Percentiles rank a stretch among this genome's conserved stretches.
Evolutionary conservation across 352 stramenopile genomes (phyloP).

Genomic region (Pythium phragmiticola): DNA sequence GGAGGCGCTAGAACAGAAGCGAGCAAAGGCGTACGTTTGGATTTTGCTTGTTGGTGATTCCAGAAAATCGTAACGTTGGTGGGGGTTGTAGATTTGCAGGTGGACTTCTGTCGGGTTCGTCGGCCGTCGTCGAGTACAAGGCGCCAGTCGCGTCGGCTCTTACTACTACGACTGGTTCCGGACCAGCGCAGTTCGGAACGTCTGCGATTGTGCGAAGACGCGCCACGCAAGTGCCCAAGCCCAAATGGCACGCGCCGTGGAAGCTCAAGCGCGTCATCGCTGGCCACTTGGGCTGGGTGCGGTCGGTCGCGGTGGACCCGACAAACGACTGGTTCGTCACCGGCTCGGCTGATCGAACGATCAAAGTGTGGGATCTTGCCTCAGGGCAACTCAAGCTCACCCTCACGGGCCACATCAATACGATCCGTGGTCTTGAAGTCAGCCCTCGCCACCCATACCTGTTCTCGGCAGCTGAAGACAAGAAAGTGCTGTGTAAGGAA

Average conservation of each 20-base stretch:
- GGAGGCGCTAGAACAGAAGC: constrained; percentile 56
- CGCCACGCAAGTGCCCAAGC: constrained; percentile 91
- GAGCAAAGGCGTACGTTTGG: constrained; percentile 43
- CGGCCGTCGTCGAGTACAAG: constrained; percentile 65
- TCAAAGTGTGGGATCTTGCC: constrained; percentile 98
- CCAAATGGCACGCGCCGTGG: constrained; percentile 98
- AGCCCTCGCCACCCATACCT: constrained; percentile 96
- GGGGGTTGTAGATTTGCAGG: background rate
- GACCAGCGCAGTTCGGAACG: constrained; percentile 46
- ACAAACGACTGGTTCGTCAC: constrained; percentile 99
- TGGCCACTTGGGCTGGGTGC: constrained; percentile 96
- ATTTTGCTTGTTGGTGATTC: background rate
- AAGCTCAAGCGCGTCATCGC: constrained; percentile 97
- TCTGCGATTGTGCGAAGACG: constrained; percentile 75
- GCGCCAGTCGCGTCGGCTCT: constrained; percentile 39
- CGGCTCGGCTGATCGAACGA: constrained; percentile 95
- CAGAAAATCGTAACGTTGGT: background rate
- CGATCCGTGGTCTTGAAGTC: constrained; percentile 96
- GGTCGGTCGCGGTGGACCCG: constrained; percentile 96
- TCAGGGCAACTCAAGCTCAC: constrained; percentile 98
- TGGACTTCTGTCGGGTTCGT: constrained; percentile 19
- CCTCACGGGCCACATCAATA: constrained; percentile 98
- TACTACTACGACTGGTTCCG: constrained; percentile 4
- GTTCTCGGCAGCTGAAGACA: constrained; percentile 98
- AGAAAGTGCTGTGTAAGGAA: constrained; percentile 93